Percentiles rank a stretch among this genome's conserved stretches.
Conservation (phyloP, 495 filamentous ascomycete genomes). For the Trichoderma orchidacearum region DNA sequence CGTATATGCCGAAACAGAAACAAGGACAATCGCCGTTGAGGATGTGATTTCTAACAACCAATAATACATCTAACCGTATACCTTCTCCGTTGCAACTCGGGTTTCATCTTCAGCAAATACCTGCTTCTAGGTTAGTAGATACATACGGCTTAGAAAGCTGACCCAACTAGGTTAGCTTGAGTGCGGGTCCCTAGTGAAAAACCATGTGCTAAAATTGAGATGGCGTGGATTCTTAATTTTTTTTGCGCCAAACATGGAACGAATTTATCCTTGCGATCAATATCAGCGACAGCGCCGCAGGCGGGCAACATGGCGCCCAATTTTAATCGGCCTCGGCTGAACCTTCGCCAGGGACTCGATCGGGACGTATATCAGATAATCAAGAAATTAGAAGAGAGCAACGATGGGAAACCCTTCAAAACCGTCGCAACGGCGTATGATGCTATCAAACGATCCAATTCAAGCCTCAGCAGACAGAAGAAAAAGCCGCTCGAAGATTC, state of each 20-base stretch:
- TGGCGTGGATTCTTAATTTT: neutral
- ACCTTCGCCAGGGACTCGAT: slow-evolving; percentile 18
- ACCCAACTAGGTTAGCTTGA: too few species aligned
- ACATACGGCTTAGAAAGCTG: too few species aligned
- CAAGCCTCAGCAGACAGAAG: slow-evolving; percentile 63
- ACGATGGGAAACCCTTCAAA: slow-evolving; percentile 20
- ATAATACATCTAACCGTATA: neutral
- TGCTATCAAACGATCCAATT: slow-evolving; percentile 69
- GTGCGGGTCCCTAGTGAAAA: too few species aligned
- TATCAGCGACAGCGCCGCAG: neutral
- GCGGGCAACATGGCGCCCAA: neutral
- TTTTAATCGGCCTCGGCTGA: slow-evolving; percentile 4
- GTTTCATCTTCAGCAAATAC: too few species aligned
- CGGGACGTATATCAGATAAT: slow-evolving; percentile 56
- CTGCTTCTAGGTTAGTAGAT: too few species aligned
- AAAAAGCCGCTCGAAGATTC: slow-evolving; percentile 72
- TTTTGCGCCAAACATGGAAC: neutral
- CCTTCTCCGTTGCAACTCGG: too few species aligned
- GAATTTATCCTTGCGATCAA: neutral
- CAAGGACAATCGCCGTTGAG: too few species aligned
- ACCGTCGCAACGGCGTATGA: slow-evolving; percentile 44
- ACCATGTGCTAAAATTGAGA: neutral
- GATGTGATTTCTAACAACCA: too few species aligned
- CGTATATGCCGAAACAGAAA: too few species aligned
- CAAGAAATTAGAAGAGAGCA: slow-evolving; percentile 44